Evolutionary conservation across 192 early-diverging fungal species (phyloP).

Genomic region (Lobosporangium transversale): DNA sequence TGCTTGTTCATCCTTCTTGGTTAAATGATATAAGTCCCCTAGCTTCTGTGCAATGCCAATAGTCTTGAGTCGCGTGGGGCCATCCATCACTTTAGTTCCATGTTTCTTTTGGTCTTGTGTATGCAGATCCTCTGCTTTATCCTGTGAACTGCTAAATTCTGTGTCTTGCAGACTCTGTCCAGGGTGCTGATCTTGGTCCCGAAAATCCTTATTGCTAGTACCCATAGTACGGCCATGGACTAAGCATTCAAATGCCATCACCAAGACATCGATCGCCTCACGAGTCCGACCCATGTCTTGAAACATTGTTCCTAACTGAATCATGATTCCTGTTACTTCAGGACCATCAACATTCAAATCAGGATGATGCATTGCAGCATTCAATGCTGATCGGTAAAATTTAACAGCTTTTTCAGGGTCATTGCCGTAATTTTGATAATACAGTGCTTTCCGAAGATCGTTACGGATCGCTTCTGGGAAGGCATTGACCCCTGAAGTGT

Average conservation of each 20-base stretch:
- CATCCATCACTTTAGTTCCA: constrained; percentile 32
- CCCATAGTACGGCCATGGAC: constrained; percentile 45
- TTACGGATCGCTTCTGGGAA: constrained; percentile 62
- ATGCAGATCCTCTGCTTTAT: background rate
- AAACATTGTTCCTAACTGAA: constrained; percentile 61
- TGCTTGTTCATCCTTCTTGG: constrained; percentile 58
- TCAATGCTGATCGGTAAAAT: constrained; percentile 60
- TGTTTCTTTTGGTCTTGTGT: constrained; percentile 7
- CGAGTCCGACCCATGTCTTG: constrained; percentile 52
- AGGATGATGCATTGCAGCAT: constrained; percentile 50
- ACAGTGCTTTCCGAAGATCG: constrained; percentile 63
- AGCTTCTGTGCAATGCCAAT: constrained; percentile 66
- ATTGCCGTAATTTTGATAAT: constrained; percentile 62
- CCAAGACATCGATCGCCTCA: constrained; percentile 60
- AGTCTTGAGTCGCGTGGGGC: constrained; percentile 51
- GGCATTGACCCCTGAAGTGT: constrained; percentile 60
- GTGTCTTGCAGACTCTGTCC: background rate
- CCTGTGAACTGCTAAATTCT: background rate
- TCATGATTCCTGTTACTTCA: constrained; percentile 69
- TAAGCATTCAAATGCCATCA: constrained; percentile 54
- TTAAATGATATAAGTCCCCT: constrained; percentile 57
- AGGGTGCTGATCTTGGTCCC: background rate
- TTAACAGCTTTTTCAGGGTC: constrained; percentile 53
- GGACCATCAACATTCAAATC: constrained; percentile 56
- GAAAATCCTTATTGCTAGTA: constrained; percentile 9